phyloP scores from a whole-genome alignment of 768 basidiomycete species.

The Flagelloscypha sp. region DNA sequence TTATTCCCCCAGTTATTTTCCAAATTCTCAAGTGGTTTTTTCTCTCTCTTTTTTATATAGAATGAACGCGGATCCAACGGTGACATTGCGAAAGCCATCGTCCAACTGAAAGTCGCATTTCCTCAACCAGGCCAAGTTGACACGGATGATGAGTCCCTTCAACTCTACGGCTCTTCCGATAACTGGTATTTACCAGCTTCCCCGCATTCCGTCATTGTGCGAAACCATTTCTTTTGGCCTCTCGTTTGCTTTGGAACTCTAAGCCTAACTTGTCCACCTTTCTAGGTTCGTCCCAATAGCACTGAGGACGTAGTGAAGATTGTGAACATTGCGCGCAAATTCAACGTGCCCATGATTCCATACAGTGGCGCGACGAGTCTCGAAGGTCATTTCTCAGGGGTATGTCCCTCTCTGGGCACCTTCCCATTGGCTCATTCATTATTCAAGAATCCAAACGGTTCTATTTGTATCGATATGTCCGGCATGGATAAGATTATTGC shows the following conservation, averaged over 20 bases:
- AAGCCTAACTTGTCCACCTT: too few species aligned
- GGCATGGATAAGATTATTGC: slow-evolving; percentile 72
- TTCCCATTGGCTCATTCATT: neutral
- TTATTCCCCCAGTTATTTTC: too few species aligned
- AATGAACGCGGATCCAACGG: too few species aligned
- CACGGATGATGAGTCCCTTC: slow-evolving; percentile 42
- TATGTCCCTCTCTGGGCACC: slow-evolving; percentile 22
- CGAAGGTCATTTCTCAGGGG: slow-evolving; percentile 68
- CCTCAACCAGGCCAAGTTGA: slow-evolving; percentile 38
- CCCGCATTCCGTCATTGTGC: slow-evolving; percentile 39
- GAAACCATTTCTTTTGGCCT: too few species aligned
- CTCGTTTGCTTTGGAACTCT: too few species aligned
- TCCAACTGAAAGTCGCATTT: slow-evolving; percentile 39
- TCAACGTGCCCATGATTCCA: slow-evolving; percentile 67
- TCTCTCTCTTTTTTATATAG: too few species aligned
- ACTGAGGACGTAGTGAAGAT: slow-evolving; percentile 81
- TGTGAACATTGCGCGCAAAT: slow-evolving; percentile 67
- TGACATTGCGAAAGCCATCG: too few species aligned
- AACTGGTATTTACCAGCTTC: slow-evolving; percentile 60
- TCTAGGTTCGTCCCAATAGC: slow-evolving; percentile 42
- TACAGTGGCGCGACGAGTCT: slow-evolving; percentile 79
- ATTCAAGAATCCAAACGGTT: slow-evolving; percentile 35
- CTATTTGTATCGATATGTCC: slow-evolving; percentile 76
- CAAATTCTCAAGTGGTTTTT: too few species aligned
- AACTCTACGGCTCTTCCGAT: slow-evolving; percentile 56